Percentiles rank a stretch among this genome's conserved stretches.
Conservation (phyloP, 176 grass and related monocot species). For the Microstegium vimineum region DNA sequence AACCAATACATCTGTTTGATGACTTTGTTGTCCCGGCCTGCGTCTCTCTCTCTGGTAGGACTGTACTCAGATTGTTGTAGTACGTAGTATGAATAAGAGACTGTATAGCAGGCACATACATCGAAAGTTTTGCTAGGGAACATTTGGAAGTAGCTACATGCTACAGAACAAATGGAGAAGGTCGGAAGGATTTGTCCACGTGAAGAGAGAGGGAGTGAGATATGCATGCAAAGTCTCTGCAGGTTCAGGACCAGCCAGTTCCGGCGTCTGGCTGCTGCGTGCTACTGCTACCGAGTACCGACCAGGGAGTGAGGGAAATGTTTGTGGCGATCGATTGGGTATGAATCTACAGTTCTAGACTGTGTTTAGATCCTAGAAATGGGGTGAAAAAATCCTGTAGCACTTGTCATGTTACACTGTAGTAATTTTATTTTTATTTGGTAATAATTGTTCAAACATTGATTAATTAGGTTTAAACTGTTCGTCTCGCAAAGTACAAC, state of each 20-base stretch:
- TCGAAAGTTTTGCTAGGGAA: constrained; percentile 15
- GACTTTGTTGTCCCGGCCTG: constrained; percentile 11
- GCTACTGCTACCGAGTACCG: neutral
- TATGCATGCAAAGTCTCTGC: constrained; percentile 29
- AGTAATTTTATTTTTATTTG: no score
- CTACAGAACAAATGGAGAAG: constrained; percentile 37
- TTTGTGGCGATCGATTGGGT: constrained; percentile 1
- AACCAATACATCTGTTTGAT: constrained; percentile 17
- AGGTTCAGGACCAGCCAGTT: constrained; percentile 25
- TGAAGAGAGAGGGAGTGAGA: constrained; percentile 37
- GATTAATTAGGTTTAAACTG: no score
- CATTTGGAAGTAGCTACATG: constrained; percentile 38
- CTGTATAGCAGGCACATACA: constrained; percentile 3
- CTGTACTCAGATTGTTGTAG: no score
- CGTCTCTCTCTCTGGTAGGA: neutral
- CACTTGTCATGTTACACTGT: no score
- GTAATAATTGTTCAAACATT: no score
- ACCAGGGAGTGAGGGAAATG: neutral
- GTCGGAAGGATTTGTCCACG: constrained; percentile 22
- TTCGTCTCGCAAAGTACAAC: no score
- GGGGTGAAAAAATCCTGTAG: no score
- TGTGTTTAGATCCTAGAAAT: no score
- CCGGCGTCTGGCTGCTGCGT: neutral
- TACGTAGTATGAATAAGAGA: neutral
- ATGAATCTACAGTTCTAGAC: neutral